Evolutionary conservation across 257 asterid genomes (phyloP).

Genomic region (Jasminum sambac): DNA sequence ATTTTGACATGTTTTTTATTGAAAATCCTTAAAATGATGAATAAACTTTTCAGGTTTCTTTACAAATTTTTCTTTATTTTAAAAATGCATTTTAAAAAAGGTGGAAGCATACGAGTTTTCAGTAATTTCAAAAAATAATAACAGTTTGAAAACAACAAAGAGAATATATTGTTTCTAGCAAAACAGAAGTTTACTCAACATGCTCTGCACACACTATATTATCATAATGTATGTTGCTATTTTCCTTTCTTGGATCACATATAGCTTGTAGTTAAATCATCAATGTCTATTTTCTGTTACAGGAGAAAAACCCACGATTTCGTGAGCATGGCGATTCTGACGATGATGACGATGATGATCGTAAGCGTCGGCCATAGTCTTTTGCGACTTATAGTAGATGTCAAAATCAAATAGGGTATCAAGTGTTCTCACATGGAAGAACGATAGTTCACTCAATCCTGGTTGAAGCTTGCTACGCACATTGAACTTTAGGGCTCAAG

Average conservation of each 20-base stretch:
- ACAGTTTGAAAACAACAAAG: no score
- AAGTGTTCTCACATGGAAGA: not conserved
- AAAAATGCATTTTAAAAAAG: no score
- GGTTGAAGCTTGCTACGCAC: not conserved
- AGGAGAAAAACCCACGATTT: constrained; percentile 96
- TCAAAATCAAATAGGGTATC: not conserved
- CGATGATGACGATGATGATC: constrained; percentile 78
- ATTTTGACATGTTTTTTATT: no score
- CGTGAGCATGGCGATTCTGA: constrained; percentile 97
- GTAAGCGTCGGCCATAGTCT: constrained; percentile 40
- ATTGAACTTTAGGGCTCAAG: not conserved
- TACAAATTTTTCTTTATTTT: no score
- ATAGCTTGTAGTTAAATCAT: not conserved
- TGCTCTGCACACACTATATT: not conserved
- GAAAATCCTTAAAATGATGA: no score
- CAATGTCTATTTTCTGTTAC: constrained; percentile 18
- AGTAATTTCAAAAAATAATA: no score
- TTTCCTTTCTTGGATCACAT: not conserved
- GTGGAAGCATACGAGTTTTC: no score
- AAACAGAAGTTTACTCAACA: no score
- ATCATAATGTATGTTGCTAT: not conserved
- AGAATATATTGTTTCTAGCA: no score
- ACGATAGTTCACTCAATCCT: not conserved
- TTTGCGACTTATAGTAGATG: not conserved
- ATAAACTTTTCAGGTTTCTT: no score